These are phyloP conservation scores for Paramecium tetraurelia DNA, from an alignment of 73 alveolate genomes.

Conservation along the genomic window DNA sequence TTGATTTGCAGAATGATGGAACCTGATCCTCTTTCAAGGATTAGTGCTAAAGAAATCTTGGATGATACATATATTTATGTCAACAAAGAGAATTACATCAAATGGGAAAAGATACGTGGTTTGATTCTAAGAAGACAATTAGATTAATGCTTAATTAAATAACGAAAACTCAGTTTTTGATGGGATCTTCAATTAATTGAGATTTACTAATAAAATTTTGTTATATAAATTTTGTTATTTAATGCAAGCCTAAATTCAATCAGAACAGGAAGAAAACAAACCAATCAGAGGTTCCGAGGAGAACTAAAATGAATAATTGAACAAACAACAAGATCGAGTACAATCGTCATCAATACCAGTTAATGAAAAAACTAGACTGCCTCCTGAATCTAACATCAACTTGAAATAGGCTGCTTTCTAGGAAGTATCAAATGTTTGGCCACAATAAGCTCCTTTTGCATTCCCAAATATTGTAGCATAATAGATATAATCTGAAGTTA, in stretches of 20 bases:
- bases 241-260: not conserved
- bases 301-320: not conserved
- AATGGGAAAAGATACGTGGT: constrained; percentile 28
- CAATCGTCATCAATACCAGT: not conserved
- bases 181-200: not conserved
- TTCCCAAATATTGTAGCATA: not conserved
- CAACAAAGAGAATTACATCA: not conserved
- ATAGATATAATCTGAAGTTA: not conserved
- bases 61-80: not conserved
- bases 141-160: not conserved
- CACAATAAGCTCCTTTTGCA: not conserved
- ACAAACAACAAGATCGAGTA: not conserved
- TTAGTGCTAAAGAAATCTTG: not conserved
- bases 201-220: not conserved
- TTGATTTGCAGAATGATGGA: constrained; percentile 6
- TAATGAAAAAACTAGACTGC: not conserved
- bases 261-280: not conserved
- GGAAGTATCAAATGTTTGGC: not conserved
- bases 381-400: not conserved
- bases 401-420: not conserved
- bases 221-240: not conserved
- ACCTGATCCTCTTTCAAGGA: not conserved
- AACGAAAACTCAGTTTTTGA: not conserved
- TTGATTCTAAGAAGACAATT: not conserved
- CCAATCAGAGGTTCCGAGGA: not conserved